Evolutionary conservation across 1,284 basidiomycete species (phyloP).

Genomic region (Cystobasidium pallidum): DNA sequence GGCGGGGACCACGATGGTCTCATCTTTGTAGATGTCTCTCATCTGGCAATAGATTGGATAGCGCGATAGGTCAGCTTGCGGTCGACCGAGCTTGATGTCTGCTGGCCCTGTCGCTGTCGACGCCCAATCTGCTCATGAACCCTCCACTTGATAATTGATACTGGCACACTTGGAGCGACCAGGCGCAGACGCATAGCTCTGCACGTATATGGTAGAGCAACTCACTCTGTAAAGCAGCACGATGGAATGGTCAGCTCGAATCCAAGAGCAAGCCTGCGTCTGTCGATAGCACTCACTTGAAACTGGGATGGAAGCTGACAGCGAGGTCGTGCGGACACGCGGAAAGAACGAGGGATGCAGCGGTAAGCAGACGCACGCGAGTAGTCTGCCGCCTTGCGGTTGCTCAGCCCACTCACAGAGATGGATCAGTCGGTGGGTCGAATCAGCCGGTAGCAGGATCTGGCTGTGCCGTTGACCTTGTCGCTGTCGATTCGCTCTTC

Average conservation of each 20-base stretch:
- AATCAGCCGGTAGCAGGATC: background rate
- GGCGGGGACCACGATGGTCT: constrained; percentile 88
- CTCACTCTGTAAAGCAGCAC: constrained; percentile 26
- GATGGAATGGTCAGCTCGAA: background rate
- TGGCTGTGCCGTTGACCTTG: too few relatives aligned
- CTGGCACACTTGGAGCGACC: background rate
- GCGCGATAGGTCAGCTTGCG: background rate
- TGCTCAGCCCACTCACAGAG: background rate
- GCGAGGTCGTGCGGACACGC: background rate
- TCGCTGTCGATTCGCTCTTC: background rate
- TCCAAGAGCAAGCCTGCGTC: background rate
- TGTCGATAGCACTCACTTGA: constrained; percentile 13
- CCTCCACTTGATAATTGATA: background rate
- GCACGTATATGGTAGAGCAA: constrained; percentile 6
- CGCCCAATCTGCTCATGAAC: background rate
- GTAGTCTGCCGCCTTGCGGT: too few relatives aligned
- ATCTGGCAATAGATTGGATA: constrained; percentile 62
- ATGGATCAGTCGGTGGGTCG: constrained; percentile 3
- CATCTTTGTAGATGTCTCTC: constrained; percentile 88
- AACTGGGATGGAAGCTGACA: constrained; percentile 10
- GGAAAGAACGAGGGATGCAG: background rate
- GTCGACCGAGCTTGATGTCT: background rate
- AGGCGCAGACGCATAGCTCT: background rate
- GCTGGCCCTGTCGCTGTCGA: background rate
- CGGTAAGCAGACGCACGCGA: too few relatives aligned